Evolutionary conservation across 768 basidiomycete species (phyloP).

Genomic region (Rhodotorula babjevae): DNA sequence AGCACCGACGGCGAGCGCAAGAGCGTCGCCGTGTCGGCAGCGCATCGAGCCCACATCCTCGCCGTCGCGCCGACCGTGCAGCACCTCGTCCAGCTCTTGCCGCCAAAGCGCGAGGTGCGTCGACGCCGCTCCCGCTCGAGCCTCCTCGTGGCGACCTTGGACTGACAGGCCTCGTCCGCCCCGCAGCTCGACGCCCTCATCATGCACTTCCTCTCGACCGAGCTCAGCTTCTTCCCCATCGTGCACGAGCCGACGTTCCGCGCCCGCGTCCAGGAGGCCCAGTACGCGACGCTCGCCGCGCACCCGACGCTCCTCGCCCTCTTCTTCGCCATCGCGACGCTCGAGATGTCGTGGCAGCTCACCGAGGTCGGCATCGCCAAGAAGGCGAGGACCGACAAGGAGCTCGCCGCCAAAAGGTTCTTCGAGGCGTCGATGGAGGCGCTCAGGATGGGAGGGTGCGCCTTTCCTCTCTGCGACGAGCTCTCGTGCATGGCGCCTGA

Average conservation of each 20-base stretch:
- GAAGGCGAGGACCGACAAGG: slow-evolving; percentile 4
- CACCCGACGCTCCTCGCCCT: slow-evolving; percentile 30
- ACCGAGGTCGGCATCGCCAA: slow-evolving; percentile 4
- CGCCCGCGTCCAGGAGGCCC: slow-evolving; percentile 3
- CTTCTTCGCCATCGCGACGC: slow-evolving; percentile 20
- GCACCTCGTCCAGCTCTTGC: slow-evolving; percentile 16
- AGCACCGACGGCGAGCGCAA: neutral
- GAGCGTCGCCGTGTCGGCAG: neutral
- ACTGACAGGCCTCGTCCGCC: neutral
- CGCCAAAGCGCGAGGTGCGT: slow-evolving; percentile 20
- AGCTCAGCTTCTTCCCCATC: slow-evolving; percentile 29
- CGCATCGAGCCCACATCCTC: slow-evolving; percentile 6
- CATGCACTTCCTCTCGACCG: slow-evolving; percentile 19
- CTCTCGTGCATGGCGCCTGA: neutral
- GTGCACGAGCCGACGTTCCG: slow-evolving; percentile 33
- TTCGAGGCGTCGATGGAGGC: slow-evolving; percentile 24
- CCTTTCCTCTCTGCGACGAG: neutral
- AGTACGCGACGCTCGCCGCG: neutral
- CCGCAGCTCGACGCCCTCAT: slow-evolving; percentile 31
- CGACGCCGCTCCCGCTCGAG: no score
- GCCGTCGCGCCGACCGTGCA: neutral
- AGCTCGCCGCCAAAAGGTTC: slow-evolving; percentile 18
- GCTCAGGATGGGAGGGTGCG: slow-evolving; percentile 29
- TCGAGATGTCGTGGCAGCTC: slow-evolving; percentile 18
- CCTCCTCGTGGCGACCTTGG: neutral